phyloP scores from a whole-genome alignment of 2,329 filamentous ascomycete genomes.

The Aschersonia sp. region DNA sequence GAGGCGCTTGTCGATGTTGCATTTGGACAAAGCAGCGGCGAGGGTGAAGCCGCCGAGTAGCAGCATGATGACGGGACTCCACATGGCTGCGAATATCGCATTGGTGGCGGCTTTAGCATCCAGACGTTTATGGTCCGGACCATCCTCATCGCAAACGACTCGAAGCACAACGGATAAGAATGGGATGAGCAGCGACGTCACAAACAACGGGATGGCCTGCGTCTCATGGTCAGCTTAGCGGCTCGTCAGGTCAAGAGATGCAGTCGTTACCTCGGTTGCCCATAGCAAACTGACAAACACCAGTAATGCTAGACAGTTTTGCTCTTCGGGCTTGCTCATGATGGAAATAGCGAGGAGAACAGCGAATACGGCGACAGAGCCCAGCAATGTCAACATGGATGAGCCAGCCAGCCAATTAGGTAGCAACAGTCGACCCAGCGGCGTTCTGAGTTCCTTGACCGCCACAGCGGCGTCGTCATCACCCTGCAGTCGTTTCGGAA shows the following conservation, averaged over 20 bases:
- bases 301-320: slow-evolving; percentile 89
- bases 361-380: slow-evolving; percentile 59
- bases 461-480: slow-evolving; percentile 54
- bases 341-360: slow-evolving; percentile 64
- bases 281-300: slow-evolving; percentile 88
- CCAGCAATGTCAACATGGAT: slow-evolving; percentile 63
- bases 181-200: slow-evolving; percentile 85
- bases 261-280: slow-evolving; percentile 69
- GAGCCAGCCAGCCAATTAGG: slow-evolving; percentile 75
- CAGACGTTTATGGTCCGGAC: slow-evolving; percentile 45
- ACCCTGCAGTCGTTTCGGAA: slow-evolving; percentile 63
- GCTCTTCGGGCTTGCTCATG: slow-evolving; percentile 77
- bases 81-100: slow-evolving; percentile 91
- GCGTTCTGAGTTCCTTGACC: slow-evolving; percentile 61
- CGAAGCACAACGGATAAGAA: slow-evolving; percentile 80
- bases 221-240: background rate
- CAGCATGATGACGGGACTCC: slow-evolving; percentile 98
- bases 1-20: slow-evolving; percentile 94
- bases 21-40: slow-evolving; percentile 88
- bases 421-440: slow-evolving; percentile 60
- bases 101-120: slow-evolving; percentile 67
- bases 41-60: slow-evolving; percentile 92
- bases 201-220: slow-evolving; percentile 87
- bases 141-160: slow-evolving; percentile 65
- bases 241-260: background rate